Evolutionary conservation across 108 stramenopile genomes (phyloP), one percentile per base, ranked within the genome.

Genomic region (Phaeodactylum tricornutum): DNA sequence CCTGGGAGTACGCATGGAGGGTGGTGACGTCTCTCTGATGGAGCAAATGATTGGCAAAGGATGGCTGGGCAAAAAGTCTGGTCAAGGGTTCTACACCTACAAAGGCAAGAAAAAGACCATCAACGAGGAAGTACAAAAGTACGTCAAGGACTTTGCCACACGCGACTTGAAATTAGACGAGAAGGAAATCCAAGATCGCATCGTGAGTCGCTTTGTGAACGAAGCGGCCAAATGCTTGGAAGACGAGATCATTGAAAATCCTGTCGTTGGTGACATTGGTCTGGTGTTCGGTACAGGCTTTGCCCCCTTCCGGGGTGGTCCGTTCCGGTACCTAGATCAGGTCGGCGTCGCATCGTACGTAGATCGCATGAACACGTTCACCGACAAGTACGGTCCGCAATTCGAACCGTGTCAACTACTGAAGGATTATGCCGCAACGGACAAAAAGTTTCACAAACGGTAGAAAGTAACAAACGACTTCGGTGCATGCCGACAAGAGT

Each of bases 211-310:
- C 17, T 94, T 99, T 65, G 74, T 98, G 29, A 99, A 97, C 61
- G 98, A 99, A 64, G 98, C 98, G 5, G 90, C 80, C 57, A 92
- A 93, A 47, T 98, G 96, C 59, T 66, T 99, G 19, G 94, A 99
- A 61, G 97, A 98, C 67, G 97, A 91, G 53, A 94, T 99, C 29
- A 96, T 99, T 62, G 81, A 75, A 37, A 79, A 90, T 47, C 95
- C 98, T 1, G 88, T 85, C 2, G 94, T 90, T 24, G 98, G 97
- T 50, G 96, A 99, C 66, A 96, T 99, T 67, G 98, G 96, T 28
- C 68, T 98, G 8, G 93, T 99, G 23, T 98, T 99, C 72, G 98
- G 98, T 40, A 95, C 95, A 47, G 98, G 98, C 43, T 98, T 98
- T 69, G 92, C 95, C 8, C 96, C 96, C n/a, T 98, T 97, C 86